Conservation (phyloP, 1,139 yeast species). For the Geotrichum candidum region DNA sequence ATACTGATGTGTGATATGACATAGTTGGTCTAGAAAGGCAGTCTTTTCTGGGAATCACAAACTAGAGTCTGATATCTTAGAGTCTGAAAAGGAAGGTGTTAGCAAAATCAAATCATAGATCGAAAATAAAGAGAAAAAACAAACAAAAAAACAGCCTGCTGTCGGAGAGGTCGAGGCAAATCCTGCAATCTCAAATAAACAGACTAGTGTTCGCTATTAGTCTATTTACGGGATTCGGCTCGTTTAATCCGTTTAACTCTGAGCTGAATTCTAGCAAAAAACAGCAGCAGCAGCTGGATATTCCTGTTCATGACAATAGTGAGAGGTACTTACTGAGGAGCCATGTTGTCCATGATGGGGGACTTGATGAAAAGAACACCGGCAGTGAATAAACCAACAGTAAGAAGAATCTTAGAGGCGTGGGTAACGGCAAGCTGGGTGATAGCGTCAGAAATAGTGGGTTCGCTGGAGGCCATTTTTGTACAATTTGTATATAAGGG, state of each 20-base stretch:
- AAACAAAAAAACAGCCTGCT: not conserved
- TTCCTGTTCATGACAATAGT: not conserved
- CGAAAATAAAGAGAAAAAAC: not conserved
- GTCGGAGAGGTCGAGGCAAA: not conserved
- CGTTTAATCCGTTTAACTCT: no score
- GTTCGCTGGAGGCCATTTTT: slow-evolving; percentile 16
- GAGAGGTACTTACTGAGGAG: slow-evolving; percentile 35
- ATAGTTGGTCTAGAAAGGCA: not conserved
- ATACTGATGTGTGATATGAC: not conserved
- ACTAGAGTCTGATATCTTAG: not conserved
- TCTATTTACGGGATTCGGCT: no score
- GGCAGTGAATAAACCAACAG: slow-evolving; percentile 20
- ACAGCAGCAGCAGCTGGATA: not conserved
- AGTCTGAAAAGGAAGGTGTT: not conserved
- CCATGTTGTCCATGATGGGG: slow-evolving; percentile 37
- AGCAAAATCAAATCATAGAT: not conserved
- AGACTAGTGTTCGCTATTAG: no score
- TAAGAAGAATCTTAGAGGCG: slow-evolving; percentile 15
- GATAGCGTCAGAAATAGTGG: slow-evolving; percentile 15
- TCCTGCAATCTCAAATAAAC: not conserved
- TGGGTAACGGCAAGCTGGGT: slow-evolving; percentile 14
- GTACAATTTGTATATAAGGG: not conserved
- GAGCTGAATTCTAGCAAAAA: not conserved
- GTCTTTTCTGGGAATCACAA: not conserved
- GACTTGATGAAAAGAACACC: slow-evolving; percentile 39